phyloP scores from a whole-genome alignment of 495 filamentous ascomycete genomes.

The Neurospora sp. region DNA sequence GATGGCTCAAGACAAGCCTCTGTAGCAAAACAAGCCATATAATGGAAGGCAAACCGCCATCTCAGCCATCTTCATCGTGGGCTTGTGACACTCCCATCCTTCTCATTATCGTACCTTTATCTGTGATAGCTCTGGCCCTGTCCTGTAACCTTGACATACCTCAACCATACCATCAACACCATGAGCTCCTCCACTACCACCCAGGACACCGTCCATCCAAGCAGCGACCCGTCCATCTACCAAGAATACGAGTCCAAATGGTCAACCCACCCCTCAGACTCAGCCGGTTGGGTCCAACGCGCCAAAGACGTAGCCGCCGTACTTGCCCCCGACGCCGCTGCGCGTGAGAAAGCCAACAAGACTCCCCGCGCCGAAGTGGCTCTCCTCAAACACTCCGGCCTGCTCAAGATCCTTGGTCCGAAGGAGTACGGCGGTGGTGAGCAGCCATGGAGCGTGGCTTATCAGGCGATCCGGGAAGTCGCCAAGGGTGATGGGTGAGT shows the following conservation, averaged over 20 bases:
- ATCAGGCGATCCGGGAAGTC: slow-evolving; percentile 47
- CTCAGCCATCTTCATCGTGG: not conserved
- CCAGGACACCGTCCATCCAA: slow-evolving; percentile 12
- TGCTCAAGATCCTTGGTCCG: slow-evolving; percentile 46
- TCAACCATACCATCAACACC: not conserved
- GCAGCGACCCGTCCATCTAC: slow-evolving; percentile 44
- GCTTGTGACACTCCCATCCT: not conserved
- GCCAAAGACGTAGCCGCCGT: slow-evolving; percentile 45
- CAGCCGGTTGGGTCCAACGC: slow-evolving; percentile 39
- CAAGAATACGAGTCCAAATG: slow-evolving; percentile 36
- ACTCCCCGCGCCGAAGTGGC: slow-evolving; percentile 45
- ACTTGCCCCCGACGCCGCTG: slow-evolving; percentile 40
- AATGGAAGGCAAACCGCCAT: not conserved
- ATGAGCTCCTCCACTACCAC: slow-evolving; percentile 1
- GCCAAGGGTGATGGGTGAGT: slow-evolving; percentile 46
- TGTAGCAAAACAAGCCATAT: not conserved
- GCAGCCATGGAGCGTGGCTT: slow-evolving; percentile 45
- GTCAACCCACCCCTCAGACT: slow-evolving; percentile 31
- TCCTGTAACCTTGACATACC: not conserved
- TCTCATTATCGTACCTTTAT: not conserved
- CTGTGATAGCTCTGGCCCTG: not conserved
- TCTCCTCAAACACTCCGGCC: slow-evolving; percentile 45
- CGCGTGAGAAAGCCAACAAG: slow-evolving; percentile 46
- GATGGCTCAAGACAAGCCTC: not conserved
- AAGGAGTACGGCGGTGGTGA: slow-evolving; percentile 48